Base-by-base conservation (phyloP, 148 eudicot species). In the Dysphania ambrosioides region DNA sequence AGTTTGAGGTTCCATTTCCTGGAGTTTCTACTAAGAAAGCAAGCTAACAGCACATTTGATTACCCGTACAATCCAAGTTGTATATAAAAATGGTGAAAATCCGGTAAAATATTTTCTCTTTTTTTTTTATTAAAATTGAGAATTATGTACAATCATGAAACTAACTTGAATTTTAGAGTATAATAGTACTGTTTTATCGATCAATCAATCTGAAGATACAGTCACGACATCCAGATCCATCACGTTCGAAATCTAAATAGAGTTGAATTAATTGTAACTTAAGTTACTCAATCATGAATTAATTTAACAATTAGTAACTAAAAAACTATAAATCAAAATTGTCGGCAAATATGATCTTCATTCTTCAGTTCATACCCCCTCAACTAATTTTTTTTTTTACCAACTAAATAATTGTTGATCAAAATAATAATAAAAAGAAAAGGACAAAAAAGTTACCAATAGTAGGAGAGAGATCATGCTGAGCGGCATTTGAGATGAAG, bases 391-490 rank as follows among this genome's bases (percentile, higher is more conserved):
- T n/a, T n/a, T n/a, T n/a, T n/a, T n/a, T 0, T 1, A 34, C 0
- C 24, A 53, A 53, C 16, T 4, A 1, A 8, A 42, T 4, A 8
- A 9, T 42, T 4, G 12, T 42, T 4, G 9, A 19, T 19, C 6
- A 21, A 53, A 51, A 21, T 53, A 0, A 8, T 0, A 53, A 53
- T 5, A 65, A 12, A 18, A 16, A 38, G 23, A 24, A 36, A 11
- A 6, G 41, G 40, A 8, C 6, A 40, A 30, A 8, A 10, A 40
- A 30, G 23, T 24, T 86, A 93, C 98, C 98, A 51, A 93, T 91
- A 69, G 98, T 93, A 72, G 98, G 98, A 35, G 97, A 70, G 66
- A 91, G 92, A 82, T 93, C 87, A 5, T 89, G 81, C 16, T 36
- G 15, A 16, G 16, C 18, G 3, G 83, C 80, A 68, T 70, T 83